phyloP scores from a whole-genome alignment of 306 rosid genomes.

The Dalbergia cochinchinensis region DNA sequence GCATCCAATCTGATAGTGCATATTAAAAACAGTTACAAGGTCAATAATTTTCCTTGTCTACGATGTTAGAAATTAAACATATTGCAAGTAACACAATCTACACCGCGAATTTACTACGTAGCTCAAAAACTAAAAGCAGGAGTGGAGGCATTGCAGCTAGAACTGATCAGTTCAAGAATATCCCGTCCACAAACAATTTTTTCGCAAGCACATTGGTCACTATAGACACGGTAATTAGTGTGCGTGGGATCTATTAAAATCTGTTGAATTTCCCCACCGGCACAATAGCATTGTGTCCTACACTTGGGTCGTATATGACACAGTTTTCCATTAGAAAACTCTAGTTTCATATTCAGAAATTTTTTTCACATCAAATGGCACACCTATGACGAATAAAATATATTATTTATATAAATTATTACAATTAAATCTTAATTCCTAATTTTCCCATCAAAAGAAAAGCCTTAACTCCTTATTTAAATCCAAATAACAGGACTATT shows the following conservation, averaged over 20 bases:
- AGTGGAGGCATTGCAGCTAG: conserved; percentile 1
- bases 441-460: too few species aligned
- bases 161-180: conserved; percentile 23
- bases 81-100: neutral
- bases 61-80: conserved; percentile 9
- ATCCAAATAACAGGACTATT: too few species aligned
- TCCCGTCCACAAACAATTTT: neutral
- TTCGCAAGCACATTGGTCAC: neutral
- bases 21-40: conserved; percentile 25
- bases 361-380: too few species aligned
- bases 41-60: conserved; percentile 28
- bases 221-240: neutral
- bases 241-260: neutral
- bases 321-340: neutral
- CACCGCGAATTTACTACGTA: neutral
- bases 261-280: conserved; percentile 3
- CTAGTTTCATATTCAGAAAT: neutral
- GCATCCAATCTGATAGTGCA: conserved; percentile 83
- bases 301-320: neutral
- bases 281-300: neutral
- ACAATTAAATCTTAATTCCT: too few species aligned
- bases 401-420: too few species aligned
- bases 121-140: neutral
- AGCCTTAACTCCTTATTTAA: too few species aligned
- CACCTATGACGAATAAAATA: too few species aligned